Evolutionary conservation across 2,329 filamentous ascomycete species (phyloP).

Genomic region (Xylaria sp.): DNA sequence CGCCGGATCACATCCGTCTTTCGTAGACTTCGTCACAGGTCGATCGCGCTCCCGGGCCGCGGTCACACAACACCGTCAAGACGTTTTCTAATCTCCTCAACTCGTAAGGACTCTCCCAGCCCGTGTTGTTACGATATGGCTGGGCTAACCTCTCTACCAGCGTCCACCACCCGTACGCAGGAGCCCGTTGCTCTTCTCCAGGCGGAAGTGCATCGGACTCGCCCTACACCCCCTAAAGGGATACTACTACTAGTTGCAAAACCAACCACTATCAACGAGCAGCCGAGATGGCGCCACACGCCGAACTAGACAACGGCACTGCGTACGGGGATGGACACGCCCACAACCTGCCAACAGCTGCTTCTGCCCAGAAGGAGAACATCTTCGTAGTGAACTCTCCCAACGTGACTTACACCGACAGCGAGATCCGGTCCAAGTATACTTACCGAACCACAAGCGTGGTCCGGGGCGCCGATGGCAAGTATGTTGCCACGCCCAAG

Average conservation of each 20-base stretch:
- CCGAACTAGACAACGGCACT: constrained; percentile 68
- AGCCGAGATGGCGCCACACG: constrained; percentile 89
- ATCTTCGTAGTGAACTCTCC: constrained; percentile 91
- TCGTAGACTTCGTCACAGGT: constrained; percentile 40
- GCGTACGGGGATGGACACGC: constrained; percentile 69
- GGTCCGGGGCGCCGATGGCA: constrained; percentile 74
- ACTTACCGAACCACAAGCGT: constrained; percentile 95
- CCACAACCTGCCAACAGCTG: constrained; percentile 50
- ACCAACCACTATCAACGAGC: constrained; percentile 21
- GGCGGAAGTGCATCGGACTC: constrained; percentile 82
- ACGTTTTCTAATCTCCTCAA: constrained; percentile 99
- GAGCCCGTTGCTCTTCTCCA: constrained; percentile 88
- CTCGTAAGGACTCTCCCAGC: constrained; percentile 73
- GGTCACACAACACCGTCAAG: constrained; percentile 77
- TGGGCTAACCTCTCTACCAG: constrained; percentile 59
- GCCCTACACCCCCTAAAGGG: constrained; percentile 66
- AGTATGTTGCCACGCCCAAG: constrained; percentile 84
- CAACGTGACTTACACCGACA: constrained; percentile 90
- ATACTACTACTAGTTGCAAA: constrained; percentile 42
- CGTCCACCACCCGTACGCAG: constrained; percentile 95
- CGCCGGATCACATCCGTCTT: background rate
- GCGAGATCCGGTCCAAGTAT: constrained; percentile 92
- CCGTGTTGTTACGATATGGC: constrained; percentile 26
- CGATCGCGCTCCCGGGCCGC: constrained; percentile 68
- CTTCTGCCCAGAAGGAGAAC: constrained; percentile 56